Evolutionary conservation across 2,329 filamentous ascomycete genomes (phyloP).

Genomic region (Penicillium frequentans): DNA sequence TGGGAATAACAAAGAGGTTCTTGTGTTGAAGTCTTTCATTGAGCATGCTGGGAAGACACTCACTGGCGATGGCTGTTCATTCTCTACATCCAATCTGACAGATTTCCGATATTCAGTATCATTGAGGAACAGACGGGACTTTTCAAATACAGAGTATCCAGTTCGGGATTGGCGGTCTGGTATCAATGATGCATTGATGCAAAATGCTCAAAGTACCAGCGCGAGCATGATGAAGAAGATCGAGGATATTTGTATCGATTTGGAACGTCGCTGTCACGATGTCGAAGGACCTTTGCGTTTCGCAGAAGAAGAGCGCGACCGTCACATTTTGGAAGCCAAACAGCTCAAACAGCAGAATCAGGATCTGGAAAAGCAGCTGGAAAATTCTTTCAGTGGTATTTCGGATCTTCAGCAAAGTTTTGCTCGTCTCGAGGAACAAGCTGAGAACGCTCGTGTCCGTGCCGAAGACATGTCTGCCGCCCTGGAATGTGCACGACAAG

Average conservation of each 20-base stretch:
- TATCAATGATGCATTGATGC: constrained; percentile 46
- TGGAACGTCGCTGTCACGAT: constrained; percentile 57
- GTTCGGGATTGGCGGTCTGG: constrained; percentile 52
- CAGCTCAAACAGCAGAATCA: constrained; percentile 35
- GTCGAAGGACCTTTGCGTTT: constrained; percentile 55
- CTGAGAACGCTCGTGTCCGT: constrained; percentile 40
- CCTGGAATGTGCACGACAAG: constrained; percentile 32
- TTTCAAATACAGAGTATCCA: constrained; percentile 16
- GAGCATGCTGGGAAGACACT: constrained; percentile 11
- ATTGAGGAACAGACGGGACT: constrained; percentile 10
- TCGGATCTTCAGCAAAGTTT: constrained; percentile 44
- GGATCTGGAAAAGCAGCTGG: constrained; percentile 38
- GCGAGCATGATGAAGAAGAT: constrained; percentile 52
- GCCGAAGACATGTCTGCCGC: constrained; percentile 36
- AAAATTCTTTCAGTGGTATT: constrained; percentile 37
- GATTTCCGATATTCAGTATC: constrained; percentile 11
- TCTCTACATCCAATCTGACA: constrained; percentile 11
- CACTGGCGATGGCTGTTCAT: constrained; percentile 13
- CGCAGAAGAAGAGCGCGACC: constrained; percentile 35
- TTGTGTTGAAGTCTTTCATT: constrained; percentile 24
- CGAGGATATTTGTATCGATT: constrained; percentile 54
- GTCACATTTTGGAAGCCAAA: constrained; percentile 36
- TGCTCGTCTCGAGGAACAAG: constrained; percentile 34
- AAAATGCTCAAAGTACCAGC: constrained; percentile 45
- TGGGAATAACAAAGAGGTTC: constrained; percentile 7